These are phyloP conservation scores for Gentiana macrophylla DNA, from an alignment of 257 asterid species.

Conservation along the genomic window DNA sequence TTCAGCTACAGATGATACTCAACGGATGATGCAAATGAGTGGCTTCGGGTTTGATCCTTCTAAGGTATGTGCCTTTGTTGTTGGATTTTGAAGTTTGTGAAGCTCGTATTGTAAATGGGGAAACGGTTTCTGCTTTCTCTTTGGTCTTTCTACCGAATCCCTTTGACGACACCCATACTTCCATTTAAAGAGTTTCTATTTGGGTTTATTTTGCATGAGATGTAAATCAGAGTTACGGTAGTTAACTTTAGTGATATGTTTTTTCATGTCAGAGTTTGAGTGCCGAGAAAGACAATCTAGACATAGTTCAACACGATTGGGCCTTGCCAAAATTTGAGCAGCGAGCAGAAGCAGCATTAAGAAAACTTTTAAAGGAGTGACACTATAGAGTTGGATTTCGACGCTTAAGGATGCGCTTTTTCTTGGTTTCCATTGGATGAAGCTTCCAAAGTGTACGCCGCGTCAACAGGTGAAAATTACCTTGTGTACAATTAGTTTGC, in stretches of 20 bases:
- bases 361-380: conserved; percentile 43
- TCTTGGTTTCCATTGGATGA: neutral
- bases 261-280: conserved; percentile 61
- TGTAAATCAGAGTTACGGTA: too few relatives aligned
- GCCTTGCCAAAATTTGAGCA: conserved; percentile 80
- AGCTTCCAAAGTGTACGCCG: neutral
- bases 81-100: neutral
- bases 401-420: neutral
- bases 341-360: conserved; percentile 77
- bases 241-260: neutral
- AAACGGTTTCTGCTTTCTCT: too few relatives aligned
- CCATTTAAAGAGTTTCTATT: too few relatives aligned
- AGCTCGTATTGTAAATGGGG: neutral
- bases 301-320: conserved; percentile 86
- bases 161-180: too few relatives aligned
- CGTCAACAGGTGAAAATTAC: conserved; percentile 1
- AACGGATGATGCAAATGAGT: conserved; percentile 96
- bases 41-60: conserved; percentile 90
- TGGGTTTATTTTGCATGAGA: too few relatives aligned
- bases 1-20: conserved; percentile 86
- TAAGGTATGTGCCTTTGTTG: conserved; percentile 31
- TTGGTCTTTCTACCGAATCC: too few relatives aligned
- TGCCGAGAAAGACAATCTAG: conserved; percentile 76
- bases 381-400: neutral
- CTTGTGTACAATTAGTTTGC: neutral